Conservation (phyloP, 345 rosid genomes). For the Raphanus sativus region DNA sequence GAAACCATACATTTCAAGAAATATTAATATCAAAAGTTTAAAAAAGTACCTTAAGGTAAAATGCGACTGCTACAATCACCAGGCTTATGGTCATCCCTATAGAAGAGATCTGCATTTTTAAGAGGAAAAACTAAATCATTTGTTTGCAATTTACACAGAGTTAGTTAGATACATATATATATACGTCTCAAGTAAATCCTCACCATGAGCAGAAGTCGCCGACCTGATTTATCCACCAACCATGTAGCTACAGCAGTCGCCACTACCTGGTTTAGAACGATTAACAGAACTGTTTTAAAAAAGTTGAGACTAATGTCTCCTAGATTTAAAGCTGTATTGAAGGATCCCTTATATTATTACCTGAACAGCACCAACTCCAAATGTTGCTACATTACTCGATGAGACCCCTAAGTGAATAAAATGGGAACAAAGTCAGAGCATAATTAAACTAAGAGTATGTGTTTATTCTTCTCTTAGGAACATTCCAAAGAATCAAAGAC, state of each 20-base stretch:
- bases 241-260: conserved; percentile 85
- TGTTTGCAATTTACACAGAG: neutral
- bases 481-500: conserved; percentile 14
- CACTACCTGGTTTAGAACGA: conserved; percentile 51
- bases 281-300: neutral
- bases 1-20: conserved; percentile 18
- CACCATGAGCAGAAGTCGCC: conserved; percentile 84
- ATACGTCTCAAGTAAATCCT: conserved; percentile 22
- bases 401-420: conserved; percentile 52
- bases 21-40: neutral
- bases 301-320: neutral
- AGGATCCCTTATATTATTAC: conserved; percentile 39
- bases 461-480: neutral
- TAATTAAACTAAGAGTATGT: neutral
- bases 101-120: conserved; percentile 65
- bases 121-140: neutral
- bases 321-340: neutral
- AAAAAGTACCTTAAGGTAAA: conserved; percentile 54
- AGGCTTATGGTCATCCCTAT: conserved; percentile 74
- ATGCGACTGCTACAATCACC: conserved; percentile 65
- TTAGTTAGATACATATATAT: neutral
- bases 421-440: conserved; percentile 1
- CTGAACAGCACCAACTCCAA: conserved; percentile 82
- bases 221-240: conserved; percentile 86
- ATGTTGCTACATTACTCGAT: conserved; percentile 70